A percentile compares a stretch with the other conserved stretches of the same genome.
Conservation (phyloP, 768 basidiomycete genomes). For the Lactifluus pinguis region DNA sequence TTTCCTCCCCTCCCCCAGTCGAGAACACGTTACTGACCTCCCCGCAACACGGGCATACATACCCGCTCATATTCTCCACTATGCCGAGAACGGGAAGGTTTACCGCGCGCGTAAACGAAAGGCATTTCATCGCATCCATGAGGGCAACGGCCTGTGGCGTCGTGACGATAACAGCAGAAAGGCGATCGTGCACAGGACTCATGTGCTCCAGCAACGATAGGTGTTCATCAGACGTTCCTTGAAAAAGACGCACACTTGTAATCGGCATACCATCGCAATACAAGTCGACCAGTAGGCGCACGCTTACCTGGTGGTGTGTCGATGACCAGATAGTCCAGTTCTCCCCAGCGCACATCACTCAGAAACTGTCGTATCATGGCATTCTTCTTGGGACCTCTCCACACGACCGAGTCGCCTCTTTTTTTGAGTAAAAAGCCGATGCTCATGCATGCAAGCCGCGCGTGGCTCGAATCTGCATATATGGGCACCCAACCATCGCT, state of each 20-base stretch:
- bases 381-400: constrained; percentile 98
- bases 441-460: constrained; percentile 87
- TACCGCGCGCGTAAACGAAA: constrained; percentile 89
- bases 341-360: constrained; percentile 33
- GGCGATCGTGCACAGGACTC: constrained; percentile 65
- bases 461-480: constrained; percentile 73
- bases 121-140: constrained; percentile 90
- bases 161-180: constrained; percentile 87
- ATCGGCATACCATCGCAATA: not conserved
- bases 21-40: constrained; percentile 95
- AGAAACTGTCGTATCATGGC: constrained; percentile 91
- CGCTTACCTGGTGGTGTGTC: constrained; percentile 91
- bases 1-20: constrained; percentile 82
- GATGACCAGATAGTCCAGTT: constrained; percentile 86
- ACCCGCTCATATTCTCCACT: constrained; percentile 98
- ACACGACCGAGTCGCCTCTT: constrained; percentile 88
- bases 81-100: constrained; percentile 81
- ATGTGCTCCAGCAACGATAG: constrained; percentile 91
- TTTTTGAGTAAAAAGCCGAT: constrained; percentile 91
- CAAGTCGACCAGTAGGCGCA: not conserved
- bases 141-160: constrained; percentile 96
- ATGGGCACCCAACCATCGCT: constrained; percentile 98
- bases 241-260: not conserved
- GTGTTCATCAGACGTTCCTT: constrained; percentile 98
- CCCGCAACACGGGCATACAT: constrained; percentile 96